Conservation (phyloP, 2,329 filamentous ascomycete genomes). For the Didymella keratinophila region DNA sequence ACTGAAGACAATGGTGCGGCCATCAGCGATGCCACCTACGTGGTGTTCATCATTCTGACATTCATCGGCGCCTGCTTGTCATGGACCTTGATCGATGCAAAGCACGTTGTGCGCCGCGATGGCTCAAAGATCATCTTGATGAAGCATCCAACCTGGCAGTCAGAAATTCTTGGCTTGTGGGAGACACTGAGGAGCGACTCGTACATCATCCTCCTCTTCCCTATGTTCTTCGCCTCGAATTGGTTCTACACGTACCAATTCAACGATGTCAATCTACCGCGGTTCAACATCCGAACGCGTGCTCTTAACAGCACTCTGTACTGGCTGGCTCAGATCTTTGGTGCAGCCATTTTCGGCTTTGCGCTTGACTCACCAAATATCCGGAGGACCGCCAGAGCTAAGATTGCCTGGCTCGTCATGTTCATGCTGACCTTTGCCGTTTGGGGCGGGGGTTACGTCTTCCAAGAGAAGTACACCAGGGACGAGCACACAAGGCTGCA, state of each 20-base stretch:
- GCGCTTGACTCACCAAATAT: neutral
- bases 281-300: neutral
- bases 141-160: conserved; percentile 2
- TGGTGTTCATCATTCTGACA: neutral
- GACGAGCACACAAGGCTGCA: neutral
- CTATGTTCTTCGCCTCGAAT: neutral
- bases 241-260: conserved; percentile 1
- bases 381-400: neutral
- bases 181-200: neutral
- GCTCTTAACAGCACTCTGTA: neutral
- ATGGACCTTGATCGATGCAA: neutral
- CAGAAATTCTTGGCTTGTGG: neutral
- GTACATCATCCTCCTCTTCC: neutral
- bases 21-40: neutral
- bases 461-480: neutral
- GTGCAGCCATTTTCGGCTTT: neutral
- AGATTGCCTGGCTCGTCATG: conserved; percentile 1
- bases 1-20: neutral
- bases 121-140: neutral
- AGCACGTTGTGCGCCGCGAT: neutral
- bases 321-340: neutral
- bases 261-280: neutral
- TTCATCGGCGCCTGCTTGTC: neutral
- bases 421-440: neutral
- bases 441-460: conserved; percentile 1